phyloP scores from a whole-genome alignment of 2,329 filamentous ascomycete genomes.

The Dactylellina leptospora region DNA sequence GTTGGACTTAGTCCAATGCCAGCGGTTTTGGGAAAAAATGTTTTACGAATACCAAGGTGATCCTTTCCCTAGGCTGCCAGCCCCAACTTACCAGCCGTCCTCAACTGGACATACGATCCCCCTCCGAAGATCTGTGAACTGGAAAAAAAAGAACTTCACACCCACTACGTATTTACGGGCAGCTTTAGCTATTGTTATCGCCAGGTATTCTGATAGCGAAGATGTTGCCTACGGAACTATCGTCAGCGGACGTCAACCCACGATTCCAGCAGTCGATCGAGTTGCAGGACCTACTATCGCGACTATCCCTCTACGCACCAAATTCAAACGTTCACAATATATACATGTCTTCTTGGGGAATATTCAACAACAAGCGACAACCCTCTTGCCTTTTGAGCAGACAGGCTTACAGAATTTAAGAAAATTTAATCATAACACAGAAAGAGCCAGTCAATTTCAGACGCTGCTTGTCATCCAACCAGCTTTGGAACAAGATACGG shows the following conservation, averaged over 20 bases:
- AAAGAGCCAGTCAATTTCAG: constrained; percentile 57
- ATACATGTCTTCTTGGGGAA: constrained; percentile 27
- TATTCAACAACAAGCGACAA: constrained; percentile 53
- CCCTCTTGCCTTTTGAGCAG: constrained; percentile 56
- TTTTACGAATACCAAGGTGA: background rate
- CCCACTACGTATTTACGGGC: background rate
- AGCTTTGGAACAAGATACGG: constrained; percentile 33
- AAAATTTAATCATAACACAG: constrained; percentile 45
- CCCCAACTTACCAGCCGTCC: background rate
- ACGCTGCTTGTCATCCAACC: constrained; percentile 59
- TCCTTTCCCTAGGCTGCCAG: background rate
- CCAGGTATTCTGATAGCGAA: constrained; percentile 46
- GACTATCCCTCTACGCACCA: constrained; percentile 58
- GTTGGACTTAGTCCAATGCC: background rate
- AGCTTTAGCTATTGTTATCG: constrained; percentile 7
- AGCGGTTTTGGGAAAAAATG: background rate
- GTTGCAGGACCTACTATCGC: constrained; percentile 59
- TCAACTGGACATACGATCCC: background rate
- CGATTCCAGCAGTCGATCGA: constrained; percentile 56
- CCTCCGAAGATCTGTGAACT: background rate
- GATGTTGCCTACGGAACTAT: constrained; percentile 58
- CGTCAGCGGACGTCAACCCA: constrained; percentile 57
- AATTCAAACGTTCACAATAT: constrained; percentile 41
- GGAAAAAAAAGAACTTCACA: background rate
- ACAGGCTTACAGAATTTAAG: constrained; percentile 56